Percentiles rank a stretch among this genome's conserved stretches.
phyloP scores from a whole-genome alignment of 352 stramenopile species.

The Elongisporangium undulatum region DNA sequence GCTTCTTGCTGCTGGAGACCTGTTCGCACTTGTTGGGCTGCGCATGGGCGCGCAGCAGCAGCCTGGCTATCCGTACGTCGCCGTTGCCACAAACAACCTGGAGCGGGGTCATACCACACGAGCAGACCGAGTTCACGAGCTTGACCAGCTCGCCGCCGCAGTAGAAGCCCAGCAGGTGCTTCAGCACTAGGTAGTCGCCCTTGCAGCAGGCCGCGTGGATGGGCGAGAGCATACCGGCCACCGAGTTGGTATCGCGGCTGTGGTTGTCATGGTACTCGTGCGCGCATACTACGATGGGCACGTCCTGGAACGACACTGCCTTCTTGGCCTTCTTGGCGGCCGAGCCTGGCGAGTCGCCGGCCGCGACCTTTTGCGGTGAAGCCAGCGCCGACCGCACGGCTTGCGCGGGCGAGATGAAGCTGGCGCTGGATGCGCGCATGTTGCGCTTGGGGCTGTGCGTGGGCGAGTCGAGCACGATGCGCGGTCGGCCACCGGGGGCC shows the following conservation, averaged over 20 bases:
- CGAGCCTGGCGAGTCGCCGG: conserved; percentile 11
- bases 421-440: conserved; percentile 12
- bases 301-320: conserved; percentile 1
- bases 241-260: conserved; percentile 5
- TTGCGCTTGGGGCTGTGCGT: conserved; percentile 4
- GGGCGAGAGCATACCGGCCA: conserved; percentile 34
- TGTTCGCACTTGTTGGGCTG: conserved; percentile 35
- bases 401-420: conserved; percentile 23
- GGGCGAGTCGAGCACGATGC: conserved; percentile 29
- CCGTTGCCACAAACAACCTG: conserved; percentile 60
- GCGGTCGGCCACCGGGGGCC: conserved; percentile 33
- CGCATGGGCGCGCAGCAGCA: conserved; percentile 57
- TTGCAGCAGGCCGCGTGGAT: conserved; percentile 66
- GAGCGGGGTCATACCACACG: conserved; percentile 63
- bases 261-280: conserved; percentile 15
- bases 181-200: conserved; percentile 56
- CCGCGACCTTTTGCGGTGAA: conserved; percentile 9
- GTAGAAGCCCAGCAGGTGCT: conserved; percentile 71
- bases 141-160: conserved; percentile 44
- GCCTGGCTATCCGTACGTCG: conserved; percentile 48
- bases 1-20: conserved; percentile 26
- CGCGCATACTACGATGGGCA: conserved; percentile 9
- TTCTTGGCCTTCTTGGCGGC: conserved; percentile 5
- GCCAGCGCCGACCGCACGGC: conserved; percentile 11
- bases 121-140: conserved; percentile 64